Percentiles rank a stretch among this genome's conserved stretches.
phyloP scores from a whole-genome alignment of 2,329 filamentous ascomycete genomes.

The Aspergillus ruber region DNA sequence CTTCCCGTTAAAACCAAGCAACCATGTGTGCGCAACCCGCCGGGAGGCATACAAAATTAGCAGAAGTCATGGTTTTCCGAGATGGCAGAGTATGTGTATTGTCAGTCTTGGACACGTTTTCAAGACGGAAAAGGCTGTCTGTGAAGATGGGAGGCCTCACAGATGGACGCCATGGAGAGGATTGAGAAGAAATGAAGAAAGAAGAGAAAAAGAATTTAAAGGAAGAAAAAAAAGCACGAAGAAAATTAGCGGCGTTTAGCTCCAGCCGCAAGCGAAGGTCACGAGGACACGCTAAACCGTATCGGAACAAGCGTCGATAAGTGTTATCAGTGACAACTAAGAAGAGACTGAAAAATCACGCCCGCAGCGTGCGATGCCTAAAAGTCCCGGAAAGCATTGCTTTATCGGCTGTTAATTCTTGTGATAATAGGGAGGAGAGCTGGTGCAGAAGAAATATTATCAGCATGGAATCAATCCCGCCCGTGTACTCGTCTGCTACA shows the following conservation, averaged over 20 bases:
- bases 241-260: slow-evolving; percentile 16
- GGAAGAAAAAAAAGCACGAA: slow-evolving; percentile 16
- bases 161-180: slow-evolving; percentile 29
- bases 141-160: slow-evolving; percentile 27
- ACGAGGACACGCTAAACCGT: slow-evolving; percentile 20
- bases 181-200: slow-evolving; percentile 15
- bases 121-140: slow-evolving; percentile 21
- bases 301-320: slow-evolving; percentile 13
- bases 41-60: slow-evolving; percentile 37
- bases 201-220: slow-evolving; percentile 13
- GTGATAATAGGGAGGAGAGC: not conserved
- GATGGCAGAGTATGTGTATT: slow-evolving; percentile 10
- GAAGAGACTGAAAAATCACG: not conserved
- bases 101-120: slow-evolving; percentile 8
- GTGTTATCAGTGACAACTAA: slow-evolving; percentile 1
- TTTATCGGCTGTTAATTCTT: slow-evolving; percentile 2
- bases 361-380: slow-evolving; percentile 3
- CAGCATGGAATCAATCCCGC: slow-evolving; percentile 32
- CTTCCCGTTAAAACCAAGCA: slow-evolving; percentile 29
- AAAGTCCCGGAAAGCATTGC: slow-evolving; percentile 1
- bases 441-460: not conserved
- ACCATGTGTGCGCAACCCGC: slow-evolving; percentile 25
- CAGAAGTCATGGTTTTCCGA: slow-evolving; percentile 30
- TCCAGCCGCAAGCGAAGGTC: slow-evolving; percentile 25
- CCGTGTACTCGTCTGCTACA: slow-evolving; percentile 28